Evolutionary conservation across 1,284 basidiomycete genomes (phyloP), one percentile per base, ranked within the genome.

Genomic region (Thecaphora thlaspeos): DNA sequence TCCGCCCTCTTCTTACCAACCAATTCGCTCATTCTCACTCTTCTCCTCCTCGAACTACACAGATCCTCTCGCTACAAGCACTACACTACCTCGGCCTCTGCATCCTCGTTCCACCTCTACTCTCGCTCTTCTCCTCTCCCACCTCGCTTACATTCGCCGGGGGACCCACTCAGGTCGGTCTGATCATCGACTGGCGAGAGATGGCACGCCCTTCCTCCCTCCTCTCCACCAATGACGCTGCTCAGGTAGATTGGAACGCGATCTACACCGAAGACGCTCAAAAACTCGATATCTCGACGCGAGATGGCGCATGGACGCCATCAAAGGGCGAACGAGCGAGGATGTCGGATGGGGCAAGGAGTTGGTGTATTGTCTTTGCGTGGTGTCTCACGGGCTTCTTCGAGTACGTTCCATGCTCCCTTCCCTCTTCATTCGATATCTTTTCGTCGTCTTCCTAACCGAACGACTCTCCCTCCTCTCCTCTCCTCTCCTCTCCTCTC

Each of bases 141-240:
- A 79, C 82, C 28, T 85, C 88, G 10, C 82, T 97, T 14, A 81
- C 82, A 19, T 91, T 92, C 76, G 90, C 91, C 76, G 93, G 91
- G 26, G 90, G 90, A 11, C 84, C 89, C 2, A 82, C 87, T 9
- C 91, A 86, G 75, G 86, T 93, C 42, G 89, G 88, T 83, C 90
- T 92, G 88, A 82, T 97, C 26, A 89, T 98, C 85, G 93, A 98
- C 80, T 98, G 94, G 94, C 84, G 91, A 43, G 90, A 96, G 78
- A 87, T 98, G 83, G 88, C 83, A 83, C 53, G 46, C 17, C 10
- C 32, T 34, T 34, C 32, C 32, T 10, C 32, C 32, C 32, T 17
- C 32, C 10, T 34, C 10, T 34, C 10, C 10, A 34, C 17, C 32
- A 34, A 34, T 17, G 32, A 34, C 32, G 32, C n/a, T n/a, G n/a